Conservation (phyloP, 768 basidiomycete genomes). For the Agaricus blazei region DNA sequence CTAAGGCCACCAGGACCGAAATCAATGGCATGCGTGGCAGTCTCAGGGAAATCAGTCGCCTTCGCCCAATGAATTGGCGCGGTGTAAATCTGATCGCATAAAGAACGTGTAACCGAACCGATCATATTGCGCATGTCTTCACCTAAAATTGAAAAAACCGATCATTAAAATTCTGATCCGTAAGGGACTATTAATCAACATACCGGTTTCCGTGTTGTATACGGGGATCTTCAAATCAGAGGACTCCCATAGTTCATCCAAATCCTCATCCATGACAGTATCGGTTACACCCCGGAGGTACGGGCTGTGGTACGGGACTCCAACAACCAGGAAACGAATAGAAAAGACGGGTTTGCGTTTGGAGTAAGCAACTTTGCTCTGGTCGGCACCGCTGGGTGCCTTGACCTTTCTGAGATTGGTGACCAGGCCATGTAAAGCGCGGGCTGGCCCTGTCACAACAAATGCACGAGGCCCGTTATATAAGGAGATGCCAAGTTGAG, state of each 20-base stretch:
- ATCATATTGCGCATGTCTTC: slow-evolving; percentile 70
- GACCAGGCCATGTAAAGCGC: slow-evolving; percentile 91
- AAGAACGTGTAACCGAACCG: slow-evolving; percentile 77
- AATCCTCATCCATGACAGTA: slow-evolving; percentile 70
- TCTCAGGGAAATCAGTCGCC: slow-evolving; percentile 84
- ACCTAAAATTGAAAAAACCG: slow-evolving; percentile 40
- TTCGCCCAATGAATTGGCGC: slow-evolving; percentile 89
- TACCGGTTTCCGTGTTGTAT: slow-evolving; percentile 91
- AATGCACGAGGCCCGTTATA: slow-evolving; percentile 89
- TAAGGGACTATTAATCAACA: slow-evolving; percentile 8
- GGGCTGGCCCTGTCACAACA: slow-evolving; percentile 89
- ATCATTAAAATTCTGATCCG: slow-evolving; percentile 14
- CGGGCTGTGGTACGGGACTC: slow-evolving; percentile 91
- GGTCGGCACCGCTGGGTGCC: slow-evolving; percentile 83
- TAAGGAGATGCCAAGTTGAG: slow-evolving; percentile 81
- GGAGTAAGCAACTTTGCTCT: slow-evolving; percentile 91
- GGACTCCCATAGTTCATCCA: slow-evolving; percentile 75
- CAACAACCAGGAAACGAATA: slow-evolving; percentile 91
- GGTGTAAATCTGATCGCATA: slow-evolving; percentile 93
- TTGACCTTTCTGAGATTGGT: slow-evolving; percentile 86
- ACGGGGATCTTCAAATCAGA: slow-evolving; percentile 77
- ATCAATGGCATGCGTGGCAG: slow-evolving; percentile 92
- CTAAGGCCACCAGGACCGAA: slow-evolving; percentile 94
- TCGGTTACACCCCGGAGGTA: slow-evolving; percentile 76
- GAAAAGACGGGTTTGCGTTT: slow-evolving; percentile 94